A percentile compares a stretch with the other conserved stretches of the same genome.
Evolutionary conservation across 345 rosid species (phyloP).

Genomic region (Erodium maritimum): DNA sequence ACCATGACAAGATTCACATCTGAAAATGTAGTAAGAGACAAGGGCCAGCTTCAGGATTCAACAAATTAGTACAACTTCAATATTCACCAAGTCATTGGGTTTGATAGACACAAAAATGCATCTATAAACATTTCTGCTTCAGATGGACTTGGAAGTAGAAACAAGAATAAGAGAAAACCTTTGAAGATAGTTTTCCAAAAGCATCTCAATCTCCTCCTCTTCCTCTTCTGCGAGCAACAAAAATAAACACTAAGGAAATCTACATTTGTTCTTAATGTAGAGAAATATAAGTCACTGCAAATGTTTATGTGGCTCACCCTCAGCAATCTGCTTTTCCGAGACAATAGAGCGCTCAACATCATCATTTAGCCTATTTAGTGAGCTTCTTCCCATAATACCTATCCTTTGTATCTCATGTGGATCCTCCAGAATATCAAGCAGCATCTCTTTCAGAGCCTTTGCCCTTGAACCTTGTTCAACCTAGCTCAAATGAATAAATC

Average conservation of each 20-base stretch:
- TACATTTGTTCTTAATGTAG: neutral
- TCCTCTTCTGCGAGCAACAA: constrained; percentile 61
- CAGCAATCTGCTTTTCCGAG: constrained; percentile 74
- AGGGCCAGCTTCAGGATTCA: neutral
- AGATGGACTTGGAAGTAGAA: no score
- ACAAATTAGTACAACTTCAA: neutral
- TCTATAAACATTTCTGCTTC: no score
- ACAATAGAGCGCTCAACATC: constrained; percentile 62
- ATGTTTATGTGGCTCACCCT: constrained; percentile 36
- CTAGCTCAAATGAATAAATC: constrained; percentile 22
- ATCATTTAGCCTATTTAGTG: constrained; percentile 39
- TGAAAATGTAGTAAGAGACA: constrained; percentile 20
- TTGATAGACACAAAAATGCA: no score
- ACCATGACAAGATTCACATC: constrained; percentile 97
- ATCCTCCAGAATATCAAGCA: constrained; percentile 94
- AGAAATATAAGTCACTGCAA: neutral
- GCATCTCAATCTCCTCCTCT: constrained; percentile 99
- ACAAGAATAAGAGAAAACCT: constrained; percentile 45
- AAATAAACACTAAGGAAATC: neutral
- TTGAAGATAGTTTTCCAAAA: constrained; percentile 90
- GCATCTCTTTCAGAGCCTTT: constrained; percentile 89
- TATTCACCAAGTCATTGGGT: no score
- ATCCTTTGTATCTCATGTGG: constrained; percentile 91
- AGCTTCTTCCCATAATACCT: constrained; percentile 81
- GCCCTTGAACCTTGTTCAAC: constrained; percentile 93